phyloP scores from a whole-genome alignment of 164 flowering plant genomes.

The Dillenia suffruticosa region DNA sequence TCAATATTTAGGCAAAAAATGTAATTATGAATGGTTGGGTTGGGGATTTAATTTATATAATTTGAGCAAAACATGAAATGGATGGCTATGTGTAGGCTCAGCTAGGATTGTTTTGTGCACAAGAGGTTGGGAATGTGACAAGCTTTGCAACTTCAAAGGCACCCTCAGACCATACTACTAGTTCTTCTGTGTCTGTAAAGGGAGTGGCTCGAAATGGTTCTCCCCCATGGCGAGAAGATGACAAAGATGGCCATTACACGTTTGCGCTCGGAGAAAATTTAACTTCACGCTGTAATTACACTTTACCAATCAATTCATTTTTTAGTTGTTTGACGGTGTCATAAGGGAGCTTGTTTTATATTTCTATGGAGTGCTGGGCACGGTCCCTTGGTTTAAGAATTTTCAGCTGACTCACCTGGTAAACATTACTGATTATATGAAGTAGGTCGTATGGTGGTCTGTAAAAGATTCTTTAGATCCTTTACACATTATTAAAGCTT shows the following conservation, averaged over 20 bases:
- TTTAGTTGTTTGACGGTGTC: background rate
- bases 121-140: slow-evolving; percentile 71
- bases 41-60: no score
- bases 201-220: slow-evolving; percentile 84
- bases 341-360: background rate
- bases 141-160: slow-evolving; percentile 64
- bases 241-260: slow-evolving; percentile 99
- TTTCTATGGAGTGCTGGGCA: no score
- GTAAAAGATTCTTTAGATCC: no score
- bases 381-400: no score
- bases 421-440: no score
- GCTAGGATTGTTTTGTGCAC: slow-evolving; percentile 80
- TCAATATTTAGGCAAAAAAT: slow-evolving; percentile 7
- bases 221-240: slow-evolving; percentile 96
- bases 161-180: slow-evolving; percentile 47
- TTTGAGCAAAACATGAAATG: slow-evolving; percentile 49
- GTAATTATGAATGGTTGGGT: slow-evolving; percentile 13
- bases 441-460: no score
- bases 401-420: no score
- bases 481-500: no score
- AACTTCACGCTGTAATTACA: slow-evolving; percentile 98
- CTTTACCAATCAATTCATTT: slow-evolving; percentile 31
- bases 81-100: slow-evolving; percentile 98
- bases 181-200: slow-evolving; percentile 48
- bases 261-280: slow-evolving; percentile 98